phyloP scores from a whole-genome alignment of 2,329 filamentous ascomycete genomes.

The Diplocarpon mali region DNA sequence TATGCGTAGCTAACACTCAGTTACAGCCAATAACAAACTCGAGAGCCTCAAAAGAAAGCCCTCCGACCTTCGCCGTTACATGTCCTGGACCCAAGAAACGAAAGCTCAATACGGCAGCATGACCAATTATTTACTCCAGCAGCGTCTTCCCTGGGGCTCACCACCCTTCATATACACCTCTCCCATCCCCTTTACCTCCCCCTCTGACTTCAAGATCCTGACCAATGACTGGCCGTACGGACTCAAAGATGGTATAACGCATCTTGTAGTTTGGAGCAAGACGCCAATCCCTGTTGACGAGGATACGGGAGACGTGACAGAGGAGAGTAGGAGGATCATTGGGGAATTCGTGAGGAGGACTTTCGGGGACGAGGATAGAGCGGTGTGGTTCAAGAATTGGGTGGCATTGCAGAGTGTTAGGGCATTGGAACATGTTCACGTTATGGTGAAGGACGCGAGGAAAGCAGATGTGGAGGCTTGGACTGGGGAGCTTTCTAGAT shows the following conservation, averaged over 20 bases:
- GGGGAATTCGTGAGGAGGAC: conserved; percentile 57
- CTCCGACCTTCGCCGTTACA: conserved; percentile 69
- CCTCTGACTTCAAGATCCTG: conserved; percentile 57
- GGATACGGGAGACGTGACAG: conserved; percentile 60
- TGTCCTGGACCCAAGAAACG: conserved; percentile 61
- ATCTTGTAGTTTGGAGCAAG: conserved; percentile 88
- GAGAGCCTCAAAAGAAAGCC: conserved; percentile 69
- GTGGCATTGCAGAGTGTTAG: conserved; percentile 77
- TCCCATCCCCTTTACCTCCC: conserved; percentile 37
- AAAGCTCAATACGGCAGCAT: conserved; percentile 68
- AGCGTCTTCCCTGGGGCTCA: conserved; percentile 63
- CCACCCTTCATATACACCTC: conserved; percentile 39
- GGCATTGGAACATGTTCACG: conserved; percentile 80
- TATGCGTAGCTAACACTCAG: too few species aligned
- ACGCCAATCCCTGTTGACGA: conserved; percentile 65
- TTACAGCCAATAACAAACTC: conserved; percentile 41
- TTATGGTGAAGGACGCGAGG: conserved; percentile 49
- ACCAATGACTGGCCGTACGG: conserved; percentile 95
- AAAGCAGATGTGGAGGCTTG: conserved; percentile 42
- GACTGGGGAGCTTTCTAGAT: conserved; percentile 27
- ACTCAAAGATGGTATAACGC: conserved; percentile 52
- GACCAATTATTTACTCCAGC: conserved; percentile 62
- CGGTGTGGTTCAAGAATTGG: conserved; percentile 95
- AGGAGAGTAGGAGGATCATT: conserved; percentile 52
- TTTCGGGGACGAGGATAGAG: conserved; percentile 49